Base-by-base conservation (phyloP, 176 grass and related monocot species). In the Echinochloa phyllopogon region DNA sequence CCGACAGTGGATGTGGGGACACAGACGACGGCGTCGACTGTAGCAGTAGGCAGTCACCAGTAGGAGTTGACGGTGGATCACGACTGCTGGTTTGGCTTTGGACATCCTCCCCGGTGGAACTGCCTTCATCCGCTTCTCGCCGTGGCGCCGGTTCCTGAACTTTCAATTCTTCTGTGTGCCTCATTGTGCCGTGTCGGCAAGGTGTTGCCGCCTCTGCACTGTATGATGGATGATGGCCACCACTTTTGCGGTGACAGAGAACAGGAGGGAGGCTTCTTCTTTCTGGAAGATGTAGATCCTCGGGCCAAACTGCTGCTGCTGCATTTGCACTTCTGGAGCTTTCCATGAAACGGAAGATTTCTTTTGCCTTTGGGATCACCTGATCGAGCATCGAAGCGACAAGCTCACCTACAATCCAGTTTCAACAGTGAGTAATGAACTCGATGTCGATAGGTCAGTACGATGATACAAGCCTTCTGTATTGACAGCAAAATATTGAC, bases 311-410 rank as follows among this genome's bases (percentile, higher is more conserved):
- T 52, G 48, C 55, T 15, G n/a, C 38, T 45, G 17, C 42, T 65
- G 43, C 61, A 37, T 14, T 76, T 49, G 58, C 38, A 24, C 44
- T 55, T 20, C 50, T 74, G 42, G 56, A 75, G 20, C 17, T 88
- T 63, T 83, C 85, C 57, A 82, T 71, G 59, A 21, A 36, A 40
- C 78, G 65, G 16, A 91, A 81, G 51, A 73, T 83, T 79, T 88
- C 75, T 83, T 76, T 81, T 12, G 72, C 66, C 74, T 29, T 40
- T 72, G 83, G 55, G 58, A 36, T 78, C 47, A 85, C 77, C 51
- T 59, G 49, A 82, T 94, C 79, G 69, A 94, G 75, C 57, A 70
- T 83, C 70, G 79, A 36, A 13, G 72, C 55, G 36, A 86, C 85
- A 48, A 3, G 38, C 53, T 83, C 42, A 8, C 85, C 91, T 89